Evolutionary conservation across 768 basidiomycete species (phyloP), one percentile per base, ranked within the genome.

Genomic region (Suillus lakei): DNA sequence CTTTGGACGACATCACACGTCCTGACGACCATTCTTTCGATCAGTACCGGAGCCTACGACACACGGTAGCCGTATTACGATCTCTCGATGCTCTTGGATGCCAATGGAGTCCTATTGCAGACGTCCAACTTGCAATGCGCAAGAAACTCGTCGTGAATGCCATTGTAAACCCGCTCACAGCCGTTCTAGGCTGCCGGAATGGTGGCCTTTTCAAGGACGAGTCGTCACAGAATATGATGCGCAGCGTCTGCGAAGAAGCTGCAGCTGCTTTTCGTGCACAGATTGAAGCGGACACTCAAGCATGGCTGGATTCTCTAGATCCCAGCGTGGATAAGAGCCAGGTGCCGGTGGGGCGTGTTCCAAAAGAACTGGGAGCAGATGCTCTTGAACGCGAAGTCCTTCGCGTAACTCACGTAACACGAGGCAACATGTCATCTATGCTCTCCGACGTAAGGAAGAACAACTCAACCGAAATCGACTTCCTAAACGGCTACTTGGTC

Each of bases 111-210:
- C 85, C 92, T 1, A 86, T 91, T 67, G 80, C 85, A 2, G 81
- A 89, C 21, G 73, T 97, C 26, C 88, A 94, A 67, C 79, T 88
- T 36, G 80, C 83, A 28, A 85, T 96, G 79, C 88, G 91, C 44
- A 88, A 87, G 66, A 96, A 95, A 78, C 79, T 98, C 51, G 93
- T 90, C 36, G 85, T 92, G 65, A 94, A 97, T 74, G 81, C 89
- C 15, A 83, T 88, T 69, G 86, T 98, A 76, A 95, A 98, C 72
- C 89, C 97, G 2, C 83, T 98, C 63, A 93, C 95, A 0, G 91
- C 93, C 10, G 74, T 98, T 28, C 79, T 95, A 67, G 87, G 87
- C 36, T 91, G 95, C 71, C 83, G 85, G 60, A 97, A 97, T 73
- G 95, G 94, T 21, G 87, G 88, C 1, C 76, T 97, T 23, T 84